Conservation (phyloP, 1,284 basidiomycete species). For the Microbotryum lychnidis-dioicae region DNA sequence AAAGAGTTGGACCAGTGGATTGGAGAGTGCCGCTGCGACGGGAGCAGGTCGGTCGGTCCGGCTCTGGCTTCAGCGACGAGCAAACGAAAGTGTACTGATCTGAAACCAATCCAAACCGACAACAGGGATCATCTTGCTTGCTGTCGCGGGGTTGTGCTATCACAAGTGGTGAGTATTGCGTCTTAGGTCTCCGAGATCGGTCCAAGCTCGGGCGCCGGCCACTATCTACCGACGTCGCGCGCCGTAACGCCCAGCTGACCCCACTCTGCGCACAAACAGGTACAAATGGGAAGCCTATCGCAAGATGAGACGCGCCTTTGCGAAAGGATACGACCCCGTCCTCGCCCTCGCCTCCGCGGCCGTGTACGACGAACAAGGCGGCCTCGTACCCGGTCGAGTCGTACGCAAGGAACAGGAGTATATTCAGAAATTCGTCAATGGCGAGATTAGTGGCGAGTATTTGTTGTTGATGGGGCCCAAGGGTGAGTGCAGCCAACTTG, state of each 20-base stretch:
- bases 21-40: conserved; percentile 19
- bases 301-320: conserved; percentile 35
- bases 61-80: too few species aligned
- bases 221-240: neutral
- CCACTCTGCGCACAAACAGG: neutral
- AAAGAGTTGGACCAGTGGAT: neutral
- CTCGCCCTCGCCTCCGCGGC: conserved; percentile 31
- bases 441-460: conserved; percentile 33
- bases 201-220: neutral
- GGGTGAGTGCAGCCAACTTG: neutral
- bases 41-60: conserved; percentile 12
- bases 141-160: conserved; percentile 16
- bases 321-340: conserved; percentile 33
- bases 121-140: conserved; percentile 2
- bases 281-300: conserved; percentile 35
- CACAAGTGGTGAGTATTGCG: conserved; percentile 17
- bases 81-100: too few species aligned
- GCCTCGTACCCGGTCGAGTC: conserved; percentile 16
- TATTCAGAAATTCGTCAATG: conserved; percentile 32
- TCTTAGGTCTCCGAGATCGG: too few species aligned
- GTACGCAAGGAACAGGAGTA: conserved; percentile 32
- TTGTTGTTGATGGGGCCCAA: conserved; percentile 28
- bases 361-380: conserved; percentile 5
- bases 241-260: too few species aligned
- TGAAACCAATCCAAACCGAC: neutral